These are phyloP conservation scores for Globisporangium heterothallicum DNA, from an alignment of 352 stramenopile species.

Conservation along the genomic window DNA sequence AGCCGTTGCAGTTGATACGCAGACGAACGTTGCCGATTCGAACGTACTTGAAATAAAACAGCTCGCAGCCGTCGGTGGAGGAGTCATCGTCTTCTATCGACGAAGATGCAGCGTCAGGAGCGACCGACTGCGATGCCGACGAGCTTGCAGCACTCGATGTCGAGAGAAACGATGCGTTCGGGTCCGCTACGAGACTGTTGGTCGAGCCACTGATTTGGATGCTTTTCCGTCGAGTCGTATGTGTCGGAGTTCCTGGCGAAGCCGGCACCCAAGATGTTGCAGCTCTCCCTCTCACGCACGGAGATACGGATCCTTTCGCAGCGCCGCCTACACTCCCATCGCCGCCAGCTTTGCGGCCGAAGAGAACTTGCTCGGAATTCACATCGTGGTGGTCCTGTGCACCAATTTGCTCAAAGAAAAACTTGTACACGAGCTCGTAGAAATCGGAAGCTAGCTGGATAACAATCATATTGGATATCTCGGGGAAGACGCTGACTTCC, in stretches of 20 bases:
- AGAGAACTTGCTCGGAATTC: conserved; percentile 50
- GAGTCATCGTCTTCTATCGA: conserved; percentile 53
- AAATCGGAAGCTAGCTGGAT: conserved; percentile 80
- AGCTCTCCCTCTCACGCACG: neutral
- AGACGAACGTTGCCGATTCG: conserved; percentile 72
- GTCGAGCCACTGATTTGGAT: conserved; percentile 5
- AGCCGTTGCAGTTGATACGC: conserved; percentile 81
- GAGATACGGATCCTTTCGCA: neutral
- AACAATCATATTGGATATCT: conserved; percentile 78
- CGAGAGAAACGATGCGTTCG: conserved; percentile 1
- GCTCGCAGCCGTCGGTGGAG: conserved; percentile 48
- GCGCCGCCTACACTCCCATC: no score
- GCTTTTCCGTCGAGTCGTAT: conserved; percentile 8
- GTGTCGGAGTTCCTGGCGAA: neutral
- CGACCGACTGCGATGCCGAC: conserved; percentile 11
- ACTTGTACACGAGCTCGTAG: conserved; percentile 82
- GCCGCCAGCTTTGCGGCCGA: conserved; percentile 37
- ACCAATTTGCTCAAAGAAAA: conserved; percentile 65
- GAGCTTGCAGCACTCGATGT: neutral
- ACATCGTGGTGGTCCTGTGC: conserved; percentile 22
- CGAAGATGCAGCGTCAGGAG: conserved; percentile 7
- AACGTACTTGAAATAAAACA: conserved; percentile 87
- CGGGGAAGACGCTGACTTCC: conserved; percentile 79
- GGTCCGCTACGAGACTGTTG: neutral
- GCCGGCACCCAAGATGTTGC: neutral